Evolutionary conservation across 2,329 filamentous ascomycete species (phyloP).

Genomic region (Penicillium hordei): DNA sequence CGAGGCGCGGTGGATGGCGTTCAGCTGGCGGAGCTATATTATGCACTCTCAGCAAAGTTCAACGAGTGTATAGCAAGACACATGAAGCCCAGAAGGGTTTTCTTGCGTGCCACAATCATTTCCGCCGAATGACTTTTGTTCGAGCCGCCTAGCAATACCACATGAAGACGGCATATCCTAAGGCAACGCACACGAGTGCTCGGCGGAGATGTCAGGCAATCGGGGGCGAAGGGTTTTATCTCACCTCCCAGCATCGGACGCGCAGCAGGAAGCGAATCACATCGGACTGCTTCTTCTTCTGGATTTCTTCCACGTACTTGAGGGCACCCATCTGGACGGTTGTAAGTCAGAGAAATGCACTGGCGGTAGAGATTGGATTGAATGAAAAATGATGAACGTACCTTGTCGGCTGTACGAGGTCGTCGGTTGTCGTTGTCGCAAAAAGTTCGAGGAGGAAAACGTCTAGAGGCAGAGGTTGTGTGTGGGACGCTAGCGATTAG

Average conservation of each 20-base stretch:
- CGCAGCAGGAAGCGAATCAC: conserved; percentile 99
- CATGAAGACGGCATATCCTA: conserved; percentile 31
- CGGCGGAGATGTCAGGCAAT: conserved; percentile 40
- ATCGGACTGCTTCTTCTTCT: conserved; percentile 99
- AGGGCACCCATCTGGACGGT: conserved; percentile 87
- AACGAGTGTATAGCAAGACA: conserved; percentile 96
- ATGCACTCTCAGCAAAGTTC: conserved; percentile 99
- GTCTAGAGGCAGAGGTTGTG: conserved; percentile 37
- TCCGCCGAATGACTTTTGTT: conserved; percentile 38
- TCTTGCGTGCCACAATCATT: conserved; percentile 49
- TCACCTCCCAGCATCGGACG: conserved; percentile 97
- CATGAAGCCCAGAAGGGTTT: conserved; percentile 33
- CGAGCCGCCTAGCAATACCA: conserved; percentile 36
- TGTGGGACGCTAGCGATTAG: conserved; percentile 47
- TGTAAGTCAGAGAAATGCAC: conserved; percentile 19
- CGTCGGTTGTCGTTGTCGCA: conserved; percentile 46
- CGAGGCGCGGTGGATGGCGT: conserved; percentile 98
- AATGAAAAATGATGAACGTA: conserved; percentile 27
- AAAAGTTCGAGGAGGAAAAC: conserved; percentile 37
- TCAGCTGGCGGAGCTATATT: conserved; percentile 99
- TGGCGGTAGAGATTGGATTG: conserved; percentile 1
- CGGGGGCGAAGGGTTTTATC: conserved; percentile 39
- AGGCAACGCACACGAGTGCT: conserved; percentile 38
- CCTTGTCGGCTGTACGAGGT: conserved; percentile 48
- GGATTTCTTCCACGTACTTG: conserved; percentile 99